Evolutionary conservation across 148 eudicot genomes (phyloP).

Genomic region (Pouteria glomerata): DNA sequence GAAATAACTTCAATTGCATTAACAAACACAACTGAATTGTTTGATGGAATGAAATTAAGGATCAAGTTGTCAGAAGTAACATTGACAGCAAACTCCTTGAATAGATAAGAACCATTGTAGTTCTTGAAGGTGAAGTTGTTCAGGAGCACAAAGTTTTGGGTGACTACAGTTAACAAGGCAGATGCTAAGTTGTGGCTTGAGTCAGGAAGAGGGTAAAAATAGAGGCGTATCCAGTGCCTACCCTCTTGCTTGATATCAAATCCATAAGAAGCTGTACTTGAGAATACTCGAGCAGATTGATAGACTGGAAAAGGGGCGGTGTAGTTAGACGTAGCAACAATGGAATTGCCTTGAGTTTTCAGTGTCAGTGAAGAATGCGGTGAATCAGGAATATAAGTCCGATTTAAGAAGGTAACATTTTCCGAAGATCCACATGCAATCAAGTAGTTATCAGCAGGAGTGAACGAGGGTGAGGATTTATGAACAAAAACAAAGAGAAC

Average conservation of each 20-base stretch:
- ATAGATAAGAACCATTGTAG: constrained; percentile 52
- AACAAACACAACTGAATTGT: constrained; percentile 66
- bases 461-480: constrained; percentile 37
- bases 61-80: constrained; percentile 53
- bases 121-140: constrained; percentile 61
- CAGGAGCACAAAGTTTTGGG: constrained; percentile 73
- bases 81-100: constrained; percentile 68
- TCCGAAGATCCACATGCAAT: constrained; percentile 73
- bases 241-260: constrained; percentile 61
- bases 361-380: constrained; percentile 45
- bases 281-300: constrained; percentile 59
- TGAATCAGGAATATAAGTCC: constrained; percentile 58
- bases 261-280: constrained; percentile 37
- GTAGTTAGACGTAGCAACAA: constrained; percentile 42
- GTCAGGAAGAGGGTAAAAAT: constrained; percentile 56
- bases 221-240: constrained; percentile 85
- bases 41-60: constrained; percentile 62
- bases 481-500: constrained; percentile 26
- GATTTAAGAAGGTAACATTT: constrained; percentile 61
- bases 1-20: constrained; percentile 89
- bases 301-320: constrained; percentile 42
- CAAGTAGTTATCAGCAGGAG: constrained; percentile 63
- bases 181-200: constrained; percentile 45
- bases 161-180: constrained; percentile 53
- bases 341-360: constrained; percentile 29